These are phyloP conservation scores for Corniculantispora saksenae DNA, from an alignment of 2,329 filamentous ascomycete species.

Conservation along the genomic window DNA sequence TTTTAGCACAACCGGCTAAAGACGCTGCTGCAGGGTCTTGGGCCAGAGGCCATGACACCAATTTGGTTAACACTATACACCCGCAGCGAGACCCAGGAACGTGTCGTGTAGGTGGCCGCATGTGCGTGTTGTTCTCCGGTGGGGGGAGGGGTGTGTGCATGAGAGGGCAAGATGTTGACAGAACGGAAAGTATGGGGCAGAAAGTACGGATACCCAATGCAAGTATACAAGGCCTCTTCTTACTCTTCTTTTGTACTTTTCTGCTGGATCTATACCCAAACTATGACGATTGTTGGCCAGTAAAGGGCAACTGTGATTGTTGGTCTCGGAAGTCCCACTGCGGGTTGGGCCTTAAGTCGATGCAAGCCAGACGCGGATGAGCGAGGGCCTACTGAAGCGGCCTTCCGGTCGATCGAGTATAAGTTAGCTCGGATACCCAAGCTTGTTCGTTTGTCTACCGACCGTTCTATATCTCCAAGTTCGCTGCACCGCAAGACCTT, in stretches of 20 bases:
- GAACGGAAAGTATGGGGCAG: conserved; percentile 33
- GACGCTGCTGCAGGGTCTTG: conserved; percentile 30
- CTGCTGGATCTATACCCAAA: conserved; percentile 9
- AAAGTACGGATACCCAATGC: conserved; percentile 44
- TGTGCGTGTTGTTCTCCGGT: conserved; percentile 18
- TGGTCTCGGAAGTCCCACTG: conserved; percentile 21
- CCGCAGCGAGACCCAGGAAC: conserved; percentile 25
- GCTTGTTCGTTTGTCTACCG: neutral
- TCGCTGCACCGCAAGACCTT: neutral
- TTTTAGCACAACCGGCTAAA: conserved; percentile 16
- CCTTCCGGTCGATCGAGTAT: conserved; percentile 36
- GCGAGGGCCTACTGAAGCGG: conserved; percentile 25
- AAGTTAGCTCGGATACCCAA: conserved; percentile 39
- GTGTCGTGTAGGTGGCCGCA: conserved; percentile 23
- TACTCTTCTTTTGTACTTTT: conserved; percentile 14
- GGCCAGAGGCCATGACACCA: conserved; percentile 24
- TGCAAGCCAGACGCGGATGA: conserved; percentile 24
- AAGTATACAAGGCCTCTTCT: conserved; percentile 38
- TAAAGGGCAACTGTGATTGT: conserved; percentile 15
- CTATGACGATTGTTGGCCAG: conserved; percentile 19
- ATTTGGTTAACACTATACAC: conserved; percentile 12
- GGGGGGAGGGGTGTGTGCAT: conserved; percentile 29
- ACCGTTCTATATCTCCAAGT: conserved; percentile 6
- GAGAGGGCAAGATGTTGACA: conserved; percentile 27
- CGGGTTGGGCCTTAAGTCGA: conserved; percentile 19